These are phyloP conservation scores for Salix viminalis DNA, from an alignment of 345 rosid genomes.

Conservation along the genomic window DNA sequence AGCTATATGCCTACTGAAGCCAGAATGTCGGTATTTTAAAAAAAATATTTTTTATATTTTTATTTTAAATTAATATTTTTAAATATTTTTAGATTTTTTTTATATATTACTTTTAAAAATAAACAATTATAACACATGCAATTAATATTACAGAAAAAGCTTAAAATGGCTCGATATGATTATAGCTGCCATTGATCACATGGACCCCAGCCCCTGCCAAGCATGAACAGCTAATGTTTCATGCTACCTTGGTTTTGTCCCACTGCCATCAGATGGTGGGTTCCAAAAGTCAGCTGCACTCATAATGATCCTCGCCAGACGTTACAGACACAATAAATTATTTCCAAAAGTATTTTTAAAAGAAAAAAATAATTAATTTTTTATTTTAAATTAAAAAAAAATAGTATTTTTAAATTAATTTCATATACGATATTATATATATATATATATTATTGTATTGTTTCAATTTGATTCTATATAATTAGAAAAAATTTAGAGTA, in stretches of 20 bases:
- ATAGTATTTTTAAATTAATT: too few species aligned
- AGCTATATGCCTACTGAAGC: not conserved
- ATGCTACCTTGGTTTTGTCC: not conserved
- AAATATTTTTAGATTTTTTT: too few species aligned
- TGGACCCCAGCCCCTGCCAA: not conserved
- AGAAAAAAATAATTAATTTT: too few species aligned
- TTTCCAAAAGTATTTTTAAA: too few species aligned
- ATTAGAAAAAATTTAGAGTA: not conserved
- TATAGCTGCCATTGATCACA: not conserved
- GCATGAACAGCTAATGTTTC: not conserved
- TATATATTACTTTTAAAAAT: too few species aligned
- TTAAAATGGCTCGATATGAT: not conserved
- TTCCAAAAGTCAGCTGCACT: not conserved
- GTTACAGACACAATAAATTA: not conserved
- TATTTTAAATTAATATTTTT: too few species aligned
- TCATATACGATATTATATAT: too few species aligned
- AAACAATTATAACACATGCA: too few species aligned
- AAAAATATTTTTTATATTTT: too few species aligned
- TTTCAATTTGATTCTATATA: not conserved
- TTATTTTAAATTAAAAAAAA: too few species aligned
- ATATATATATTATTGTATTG: too few species aligned
- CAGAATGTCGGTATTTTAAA: not conserved
- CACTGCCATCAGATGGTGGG: not conserved
- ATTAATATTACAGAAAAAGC: not conserved
- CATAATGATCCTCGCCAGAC: not conserved